Base-by-base conservation (phyloP, 2,329 filamentous ascomycete genomes). In the Botryotinia globosa region DNA sequence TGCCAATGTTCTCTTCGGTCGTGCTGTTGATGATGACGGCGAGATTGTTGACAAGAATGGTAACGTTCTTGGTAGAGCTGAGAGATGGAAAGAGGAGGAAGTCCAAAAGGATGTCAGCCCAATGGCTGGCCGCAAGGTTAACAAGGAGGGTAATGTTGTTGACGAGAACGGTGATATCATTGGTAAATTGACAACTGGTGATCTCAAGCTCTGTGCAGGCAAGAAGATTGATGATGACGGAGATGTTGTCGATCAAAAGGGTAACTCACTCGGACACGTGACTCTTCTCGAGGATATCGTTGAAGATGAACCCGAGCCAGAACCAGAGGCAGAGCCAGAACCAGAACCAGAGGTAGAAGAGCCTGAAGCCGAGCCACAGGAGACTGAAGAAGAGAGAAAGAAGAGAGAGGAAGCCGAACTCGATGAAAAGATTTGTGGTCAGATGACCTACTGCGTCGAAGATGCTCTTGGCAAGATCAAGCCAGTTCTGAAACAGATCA, bases 401-500 rank as follows among this genome's bases (percentile, higher is more conserved):
- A 85, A 86, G 76, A 85, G 86, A 22, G 84, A 87, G 75, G 82
- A 87, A 77, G 84, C 86, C 10, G 89, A 88, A 80, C 85, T 91
- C 74, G 93, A 97, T 80, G 86, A 86, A 76, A 89, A 97, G 83
- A 87, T 97, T 54, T 94, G 94, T 1, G 86, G 88, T 74, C 91
- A 92, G 83, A 94, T 97, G 85, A 85, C 87, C 20, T 84, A 83
- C 72, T 91, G 92, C 78, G 89, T 97, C 77, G 87, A 91, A 79
- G 89, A 94, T 81, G 93, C 93, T 22, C 86, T 97, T 10, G 93
- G 97, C 79, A 92, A 91, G 81, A 89, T 97, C 80, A 90, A 92
- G 77, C 94, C 94, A 16, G 90, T 97, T 80, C 92, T 92, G 85
- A 94, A 92, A 83, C 88, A 94, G 85, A 97, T 97, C 82, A 92